Base-by-base conservation (phyloP, 2,329 filamentous ascomycete species). In the Escovopsis weberi region DNA sequence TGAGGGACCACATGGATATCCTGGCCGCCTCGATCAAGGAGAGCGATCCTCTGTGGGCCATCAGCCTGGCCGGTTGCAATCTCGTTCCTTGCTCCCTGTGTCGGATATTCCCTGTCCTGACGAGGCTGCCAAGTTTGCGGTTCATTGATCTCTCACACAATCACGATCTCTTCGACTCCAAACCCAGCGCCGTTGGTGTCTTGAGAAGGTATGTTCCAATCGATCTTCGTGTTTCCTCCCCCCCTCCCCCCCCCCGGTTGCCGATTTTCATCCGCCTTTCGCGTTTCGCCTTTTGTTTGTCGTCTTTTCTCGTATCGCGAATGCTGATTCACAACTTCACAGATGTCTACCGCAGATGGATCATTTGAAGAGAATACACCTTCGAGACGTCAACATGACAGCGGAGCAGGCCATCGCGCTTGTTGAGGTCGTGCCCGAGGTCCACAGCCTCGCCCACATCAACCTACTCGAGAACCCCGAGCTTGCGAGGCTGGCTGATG, bases 131-230 rank as follows among this genome's bases (percentile, higher is more conserved):
- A 2, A 75, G 81, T 48, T 82, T 95, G 56, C 79, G 84, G 18
- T 95, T 95, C 56, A 77, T 98, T 45, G 91, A 96, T 58, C 68
- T 98, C 33, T 94, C 86, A 5, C 86, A 94, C 54, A 96, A 96
- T 52, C 82, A 73, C 30, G 78, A 77, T 18, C 69, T 98, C 12
- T 94, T 94, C 56, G 74, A 78, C 41, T 69, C 70, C 4, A 70
- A 81, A 36, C 80, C 83, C n/a, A 86, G 77, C 53, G 83, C 84
- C 2, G 69, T 91, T 32, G 72, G 74, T 4, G 64, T 86, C 4
- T 68, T 96, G 43, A 74, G 91, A 52, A 85, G 84, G 64, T 91
- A 57, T 50, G 70, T 28, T 9, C 9, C 26, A 28, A 28, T 28
- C n/a, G n/a, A n/a, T n/a, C n/a, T n/a, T n/a, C n/a, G n/a, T n/a